Percentiles rank a stretch among this genome's conserved stretches.
Conservation (phyloP, 352 stramenopile genomes). For the Phytopythium litorale region DNA sequence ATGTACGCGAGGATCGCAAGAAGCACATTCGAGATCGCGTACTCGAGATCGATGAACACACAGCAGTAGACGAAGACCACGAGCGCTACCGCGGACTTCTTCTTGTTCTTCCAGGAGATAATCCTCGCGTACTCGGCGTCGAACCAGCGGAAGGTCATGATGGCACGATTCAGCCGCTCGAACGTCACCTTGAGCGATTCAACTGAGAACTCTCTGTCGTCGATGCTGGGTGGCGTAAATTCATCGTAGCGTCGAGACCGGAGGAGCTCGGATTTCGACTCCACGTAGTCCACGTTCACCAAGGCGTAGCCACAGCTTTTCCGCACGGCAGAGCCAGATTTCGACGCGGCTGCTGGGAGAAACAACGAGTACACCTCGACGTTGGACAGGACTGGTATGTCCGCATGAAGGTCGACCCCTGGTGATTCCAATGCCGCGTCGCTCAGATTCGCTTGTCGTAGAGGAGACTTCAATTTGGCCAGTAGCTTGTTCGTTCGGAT, state of each 20-base stretch:
- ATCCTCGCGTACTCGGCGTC: slow-evolving; percentile 74
- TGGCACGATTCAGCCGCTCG: slow-evolving; percentile 62
- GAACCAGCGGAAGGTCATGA: slow-evolving; percentile 68
- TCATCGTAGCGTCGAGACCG: slow-evolving; percentile 54
- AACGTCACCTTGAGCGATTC: slow-evolving; percentile 74
- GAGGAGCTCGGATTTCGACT: slow-evolving; percentile 69
- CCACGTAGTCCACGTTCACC: slow-evolving; percentile 62
- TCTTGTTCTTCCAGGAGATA: slow-evolving; percentile 86
- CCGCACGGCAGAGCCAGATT: slow-evolving; percentile 23
- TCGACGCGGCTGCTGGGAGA: slow-evolving; percentile 16
- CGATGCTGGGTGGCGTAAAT: slow-evolving; percentile 43
- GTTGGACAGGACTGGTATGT: slow-evolving; percentile 27
- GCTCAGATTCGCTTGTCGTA: slow-evolving; percentile 46
- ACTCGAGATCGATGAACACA: slow-evolving; percentile 71
- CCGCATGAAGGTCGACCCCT: slow-evolving; percentile 22
- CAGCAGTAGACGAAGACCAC: slow-evolving; percentile 59
- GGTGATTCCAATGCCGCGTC: slow-evolving; percentile 27
- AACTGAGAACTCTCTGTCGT: slow-evolving; percentile 78
- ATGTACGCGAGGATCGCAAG: slow-evolving; percentile 64
- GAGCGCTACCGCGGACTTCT: slow-evolving; percentile 68
- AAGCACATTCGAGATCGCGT: slow-evolving; percentile 66
- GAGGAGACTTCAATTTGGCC: slow-evolving; percentile 34
- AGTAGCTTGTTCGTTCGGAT: slow-evolving; percentile 44
- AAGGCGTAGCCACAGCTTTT: slow-evolving; percentile 56
- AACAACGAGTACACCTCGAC: slow-evolving; percentile 50